A percentile compares a stretch with the other conserved stretches of the same genome.
Conservation (phyloP, 2,329 filamentous ascomycete species). For the Cladosporium sp. region DNA sequence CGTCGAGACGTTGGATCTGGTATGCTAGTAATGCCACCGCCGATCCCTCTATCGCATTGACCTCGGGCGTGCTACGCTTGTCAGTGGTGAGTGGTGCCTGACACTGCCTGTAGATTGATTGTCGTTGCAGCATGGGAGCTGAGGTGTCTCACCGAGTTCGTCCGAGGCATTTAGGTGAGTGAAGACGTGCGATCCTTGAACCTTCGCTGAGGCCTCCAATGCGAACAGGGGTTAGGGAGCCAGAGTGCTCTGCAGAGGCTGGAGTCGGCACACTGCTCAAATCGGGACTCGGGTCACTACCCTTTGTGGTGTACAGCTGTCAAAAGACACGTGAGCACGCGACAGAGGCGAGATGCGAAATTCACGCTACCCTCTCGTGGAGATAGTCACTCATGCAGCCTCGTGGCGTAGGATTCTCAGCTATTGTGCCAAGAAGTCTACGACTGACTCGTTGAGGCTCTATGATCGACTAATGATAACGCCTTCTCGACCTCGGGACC, state of each 20-base stretch:
- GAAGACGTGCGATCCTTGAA: neutral
- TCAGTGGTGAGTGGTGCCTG: neutral
- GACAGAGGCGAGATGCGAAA: neutral
- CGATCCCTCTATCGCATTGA: conserved; percentile 1
- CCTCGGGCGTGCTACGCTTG: neutral
- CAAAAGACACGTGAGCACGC: neutral
- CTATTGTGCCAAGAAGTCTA: neutral
- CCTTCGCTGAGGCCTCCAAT: neutral
- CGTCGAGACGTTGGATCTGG: neutral
- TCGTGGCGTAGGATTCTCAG: neutral
- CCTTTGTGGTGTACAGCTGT: neutral
- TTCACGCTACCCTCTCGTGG: neutral
- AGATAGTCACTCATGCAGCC: neutral
- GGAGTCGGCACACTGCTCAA: neutral
- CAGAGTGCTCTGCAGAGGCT: neutral
- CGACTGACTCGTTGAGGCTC: neutral
- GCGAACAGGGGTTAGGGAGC: neutral
- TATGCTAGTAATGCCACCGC: neutral
- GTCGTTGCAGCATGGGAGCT: neutral
- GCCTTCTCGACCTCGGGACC: neutral
- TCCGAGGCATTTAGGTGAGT: neutral
- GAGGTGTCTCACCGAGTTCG: neutral
- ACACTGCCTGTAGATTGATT: neutral
- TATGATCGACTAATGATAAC: neutral
- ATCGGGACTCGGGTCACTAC: neutral